These are phyloP conservation scores for Paradendryphiella salina DNA, from an alignment of 2,329 filamentous ascomycete species.

Conservation along the genomic window DNA sequence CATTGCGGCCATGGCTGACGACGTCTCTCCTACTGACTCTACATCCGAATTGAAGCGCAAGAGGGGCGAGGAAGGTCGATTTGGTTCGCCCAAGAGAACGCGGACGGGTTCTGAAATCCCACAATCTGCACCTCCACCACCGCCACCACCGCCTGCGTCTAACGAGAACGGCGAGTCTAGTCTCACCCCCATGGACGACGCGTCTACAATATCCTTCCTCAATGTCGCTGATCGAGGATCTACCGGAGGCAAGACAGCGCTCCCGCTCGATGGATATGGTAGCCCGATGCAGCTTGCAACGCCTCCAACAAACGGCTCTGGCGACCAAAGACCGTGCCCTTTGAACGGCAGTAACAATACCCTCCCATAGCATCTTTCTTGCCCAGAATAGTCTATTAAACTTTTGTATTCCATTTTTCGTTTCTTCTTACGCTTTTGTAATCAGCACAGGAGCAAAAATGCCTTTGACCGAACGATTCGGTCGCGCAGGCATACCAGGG, in stretches of 20 bases:
- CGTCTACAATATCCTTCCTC: slow-evolving; percentile 1
- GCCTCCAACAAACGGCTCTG: slow-evolving; percentile 45
- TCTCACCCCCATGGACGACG: slow-evolving; percentile 34
- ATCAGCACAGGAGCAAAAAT: not conserved
- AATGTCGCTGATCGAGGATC: slow-evolving; percentile 24
- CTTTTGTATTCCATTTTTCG: slow-evolving; percentile 3
- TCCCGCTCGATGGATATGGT: slow-evolving; percentile 15
- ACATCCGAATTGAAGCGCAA: slow-evolving; percentile 45
- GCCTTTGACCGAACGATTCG: not conserved
- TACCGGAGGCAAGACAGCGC: slow-evolving; percentile 7
- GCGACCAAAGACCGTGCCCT: slow-evolving; percentile 17
- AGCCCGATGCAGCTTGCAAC: slow-evolving; percentile 53
- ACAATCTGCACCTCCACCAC: slow-evolving; percentile 49
- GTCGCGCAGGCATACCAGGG: slow-evolving; percentile 8
- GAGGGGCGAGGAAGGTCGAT: slow-evolving; percentile 38
- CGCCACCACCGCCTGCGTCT: slow-evolving; percentile 44
- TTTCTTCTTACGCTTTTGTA: slow-evolving; percentile 9
- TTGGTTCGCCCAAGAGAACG: slow-evolving; percentile 39
- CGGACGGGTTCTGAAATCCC: slow-evolving; percentile 42
- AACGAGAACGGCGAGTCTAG: slow-evolving; percentile 34
- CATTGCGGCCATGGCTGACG: slow-evolving; percentile 21
- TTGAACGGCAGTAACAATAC: not conserved
- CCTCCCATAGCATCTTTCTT: not conserved
- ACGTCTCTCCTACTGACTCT: slow-evolving; percentile 33
- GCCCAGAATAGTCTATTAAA: not conserved